A percentile compares a stretch with the other conserved stretches of the same genome.
phyloP scores from a whole-genome alignment of 768 basidiomycete genomes.

The Favolaschia claudopus region DNA sequence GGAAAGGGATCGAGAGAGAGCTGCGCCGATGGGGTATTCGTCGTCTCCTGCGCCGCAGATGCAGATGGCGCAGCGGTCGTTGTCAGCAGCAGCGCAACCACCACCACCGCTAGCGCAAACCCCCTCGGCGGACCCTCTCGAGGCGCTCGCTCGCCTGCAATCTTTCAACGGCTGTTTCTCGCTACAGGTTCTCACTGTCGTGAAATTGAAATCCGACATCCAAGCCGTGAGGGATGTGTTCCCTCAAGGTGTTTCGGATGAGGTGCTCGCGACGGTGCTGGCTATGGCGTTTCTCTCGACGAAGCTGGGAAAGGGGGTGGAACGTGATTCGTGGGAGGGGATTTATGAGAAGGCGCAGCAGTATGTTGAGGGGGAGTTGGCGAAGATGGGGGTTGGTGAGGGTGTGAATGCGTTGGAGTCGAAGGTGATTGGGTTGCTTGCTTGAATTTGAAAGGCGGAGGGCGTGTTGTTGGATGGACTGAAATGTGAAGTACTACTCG shows the following conservation, averaged over 20 bases:
- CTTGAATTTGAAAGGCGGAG: not conserved
- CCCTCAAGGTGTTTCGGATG: constrained; percentile 11
- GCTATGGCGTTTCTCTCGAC: constrained; percentile 25
- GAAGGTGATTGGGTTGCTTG: constrained; percentile 6
- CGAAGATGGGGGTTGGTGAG: not conserved
- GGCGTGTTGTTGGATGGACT: too few species aligned
- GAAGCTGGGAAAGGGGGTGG: not conserved
- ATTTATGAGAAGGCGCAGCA: constrained; percentile 25
- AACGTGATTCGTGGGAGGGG: constrained; percentile 24
- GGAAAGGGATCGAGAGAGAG: too few species aligned
- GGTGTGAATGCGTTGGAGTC: constrained; percentile 3
- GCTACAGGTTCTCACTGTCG: constrained; percentile 16
- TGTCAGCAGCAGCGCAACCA: not conserved
- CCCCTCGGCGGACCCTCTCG: constrained; percentile 12
- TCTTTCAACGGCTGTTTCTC: constrained; percentile 26
- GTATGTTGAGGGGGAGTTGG: constrained; percentile 17
- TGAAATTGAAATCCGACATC: constrained; percentile 13
- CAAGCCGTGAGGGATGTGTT: not conserved
- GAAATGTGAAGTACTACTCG: too few species aligned
- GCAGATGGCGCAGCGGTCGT: not conserved
- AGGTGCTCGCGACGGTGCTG: constrained; percentile 12
- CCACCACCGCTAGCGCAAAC: not conserved
- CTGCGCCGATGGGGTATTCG: too few species aligned
- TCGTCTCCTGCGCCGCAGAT: too few species aligned
- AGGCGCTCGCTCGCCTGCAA: constrained; percentile 26